A percentile compares a stretch with the other conserved stretches of the same genome.
phyloP scores from a whole-genome alignment of 78 protist species.

The Dictyostelium discoideum region DNA sequence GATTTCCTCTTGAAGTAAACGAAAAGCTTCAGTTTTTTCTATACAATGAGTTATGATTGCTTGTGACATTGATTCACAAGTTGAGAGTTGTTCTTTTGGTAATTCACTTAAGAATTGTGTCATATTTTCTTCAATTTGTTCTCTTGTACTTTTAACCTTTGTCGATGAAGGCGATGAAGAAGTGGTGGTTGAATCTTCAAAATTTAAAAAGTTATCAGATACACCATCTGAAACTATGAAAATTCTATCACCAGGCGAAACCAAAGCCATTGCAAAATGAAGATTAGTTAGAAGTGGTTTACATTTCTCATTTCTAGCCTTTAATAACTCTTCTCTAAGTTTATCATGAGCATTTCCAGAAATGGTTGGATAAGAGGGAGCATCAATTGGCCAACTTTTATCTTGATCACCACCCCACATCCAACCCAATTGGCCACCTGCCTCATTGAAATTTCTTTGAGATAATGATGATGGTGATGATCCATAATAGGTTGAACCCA shows the following conservation, averaged over 20 bases:
- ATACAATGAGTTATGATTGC: constrained; percentile 67
- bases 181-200: neutral
- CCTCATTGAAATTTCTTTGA: constrained; percentile 65
- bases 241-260: constrained; percentile 64
- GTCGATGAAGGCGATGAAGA: neutral
- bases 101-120: constrained; percentile 1
- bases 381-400: constrained; percentile 47
- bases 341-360: neutral
- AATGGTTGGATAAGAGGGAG: constrained; percentile 15
- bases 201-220: constrained; percentile 55
- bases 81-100: neutral
- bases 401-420: constrained; percentile 77
- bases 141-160: constrained; percentile 5
- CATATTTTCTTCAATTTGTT: constrained; percentile 52
- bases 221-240: constrained; percentile 65
- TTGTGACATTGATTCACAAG: constrained; percentile 32
- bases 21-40: constrained; percentile 52
- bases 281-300: constrained; percentile 47
- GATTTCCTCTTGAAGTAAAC: constrained; percentile 51
- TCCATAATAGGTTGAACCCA: neutral
- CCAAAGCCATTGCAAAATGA: constrained; percentile 61
- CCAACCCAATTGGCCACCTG: constrained; percentile 79
- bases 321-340: neutral
- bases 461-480: neutral
- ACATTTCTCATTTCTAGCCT: constrained; percentile 42